Conservation (phyloP, 1,139 yeast species). For the Kluyveromyces sp. region DNA sequence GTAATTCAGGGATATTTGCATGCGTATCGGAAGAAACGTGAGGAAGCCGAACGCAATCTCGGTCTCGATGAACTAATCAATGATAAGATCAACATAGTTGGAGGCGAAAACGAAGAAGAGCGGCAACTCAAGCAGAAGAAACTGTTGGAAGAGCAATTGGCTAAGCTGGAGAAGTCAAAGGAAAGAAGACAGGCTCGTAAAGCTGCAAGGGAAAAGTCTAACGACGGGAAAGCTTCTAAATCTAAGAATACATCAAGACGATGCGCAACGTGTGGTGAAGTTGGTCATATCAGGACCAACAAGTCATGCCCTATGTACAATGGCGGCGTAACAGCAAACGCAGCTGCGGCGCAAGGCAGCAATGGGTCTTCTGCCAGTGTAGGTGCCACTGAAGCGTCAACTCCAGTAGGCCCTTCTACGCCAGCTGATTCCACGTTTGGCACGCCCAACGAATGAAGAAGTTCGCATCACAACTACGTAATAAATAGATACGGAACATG, state of each 20-base stretch:
- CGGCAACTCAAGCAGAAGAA: slow-evolving; percentile 72
- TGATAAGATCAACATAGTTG: slow-evolving; percentile 48
- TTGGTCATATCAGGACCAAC: slow-evolving; percentile 91
- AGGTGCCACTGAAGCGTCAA: slow-evolving; percentile 3
- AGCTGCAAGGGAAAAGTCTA: slow-evolving; percentile 43
- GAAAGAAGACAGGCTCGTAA: slow-evolving; percentile 55
- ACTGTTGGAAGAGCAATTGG: slow-evolving; percentile 76
- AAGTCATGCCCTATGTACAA: slow-evolving; percentile 79
- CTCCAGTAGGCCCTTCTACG: neutral
- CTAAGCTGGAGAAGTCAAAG: slow-evolving; percentile 70
- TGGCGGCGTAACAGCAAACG: slow-evolving; percentile 23
- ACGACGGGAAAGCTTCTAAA: slow-evolving; percentile 20
- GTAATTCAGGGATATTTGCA: slow-evolving; percentile 81
- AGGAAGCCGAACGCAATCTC: slow-evolving; percentile 40
- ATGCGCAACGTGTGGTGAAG: slow-evolving; percentile 92
- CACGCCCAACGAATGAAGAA: neutral
- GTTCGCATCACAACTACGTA: neutral
- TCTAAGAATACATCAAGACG: slow-evolving; percentile 71
- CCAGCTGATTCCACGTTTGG: neutral
- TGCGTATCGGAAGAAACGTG: slow-evolving; percentile 72
- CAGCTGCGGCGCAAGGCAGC: slow-evolving; percentile 8
- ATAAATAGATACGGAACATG: neutral
- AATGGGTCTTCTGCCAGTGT: slow-evolving; percentile 6
- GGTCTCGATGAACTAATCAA: slow-evolving; percentile 31
- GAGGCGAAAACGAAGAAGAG: slow-evolving; percentile 81